Percentiles rank a stretch among this genome's conserved stretches.
These are phyloP conservation scores for Globisporangium viniferum DNA, from an alignment of 352 stramenopile species.

Conservation along the genomic window DNA sequence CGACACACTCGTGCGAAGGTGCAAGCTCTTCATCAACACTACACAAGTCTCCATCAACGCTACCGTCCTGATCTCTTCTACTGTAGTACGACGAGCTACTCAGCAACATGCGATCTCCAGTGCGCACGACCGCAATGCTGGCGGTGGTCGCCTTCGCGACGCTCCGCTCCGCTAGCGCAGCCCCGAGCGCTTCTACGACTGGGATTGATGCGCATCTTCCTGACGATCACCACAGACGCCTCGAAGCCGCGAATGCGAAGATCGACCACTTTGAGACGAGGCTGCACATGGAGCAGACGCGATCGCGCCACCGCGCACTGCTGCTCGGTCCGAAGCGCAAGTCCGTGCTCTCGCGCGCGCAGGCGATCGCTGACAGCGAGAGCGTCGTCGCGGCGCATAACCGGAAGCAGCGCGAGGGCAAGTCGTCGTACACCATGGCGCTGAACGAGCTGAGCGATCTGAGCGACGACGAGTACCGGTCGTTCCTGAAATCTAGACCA, in stretches of 20 bases:
- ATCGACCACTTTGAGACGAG: constrained; percentile 11
- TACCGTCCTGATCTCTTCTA: neutral
- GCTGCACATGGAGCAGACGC: constrained; percentile 6
- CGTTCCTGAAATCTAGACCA: constrained; percentile 48
- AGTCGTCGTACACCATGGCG: constrained; percentile 46
- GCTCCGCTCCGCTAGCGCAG: neutral
- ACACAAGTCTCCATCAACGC: neutral
- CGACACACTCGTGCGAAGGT: neutral
- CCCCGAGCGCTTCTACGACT: neutral
- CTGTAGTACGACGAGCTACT: too few species aligned
- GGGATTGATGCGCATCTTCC: neutral
- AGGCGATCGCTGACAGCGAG: constrained; percentile 41
- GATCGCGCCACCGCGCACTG: constrained; percentile 9
- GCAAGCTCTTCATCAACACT: too few species aligned
- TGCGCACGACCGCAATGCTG: neutral
- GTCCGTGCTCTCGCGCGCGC: constrained; percentile 37
- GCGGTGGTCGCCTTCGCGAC: neutral
- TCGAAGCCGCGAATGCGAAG: constrained; percentile 1
- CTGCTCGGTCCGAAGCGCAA: constrained; percentile 40
- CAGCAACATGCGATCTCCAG: neutral
- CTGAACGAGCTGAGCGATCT: constrained; percentile 73
- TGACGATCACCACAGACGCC: neutral
- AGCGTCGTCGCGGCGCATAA: constrained; percentile 49
- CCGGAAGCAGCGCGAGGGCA: constrained; percentile 31
- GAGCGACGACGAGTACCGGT: constrained; percentile 59